Conservation (phyloP, 208 protist genomes). For the Leishmania martiniquensis region DNA sequence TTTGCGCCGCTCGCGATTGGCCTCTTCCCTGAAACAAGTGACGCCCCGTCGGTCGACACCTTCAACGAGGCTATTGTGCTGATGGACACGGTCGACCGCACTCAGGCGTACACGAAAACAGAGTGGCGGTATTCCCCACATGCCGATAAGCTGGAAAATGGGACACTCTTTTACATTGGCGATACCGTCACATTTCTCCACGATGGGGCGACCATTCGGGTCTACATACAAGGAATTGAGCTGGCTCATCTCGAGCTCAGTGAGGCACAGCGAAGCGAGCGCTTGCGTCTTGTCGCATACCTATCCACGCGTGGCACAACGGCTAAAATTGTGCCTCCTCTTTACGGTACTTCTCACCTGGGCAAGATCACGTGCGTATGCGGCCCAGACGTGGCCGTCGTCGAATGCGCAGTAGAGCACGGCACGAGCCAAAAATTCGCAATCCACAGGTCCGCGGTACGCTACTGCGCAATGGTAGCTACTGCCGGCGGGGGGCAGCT, state of each 20-base stretch:
- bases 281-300: constrained; percentile 69
- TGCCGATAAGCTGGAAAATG: constrained; percentile 34
- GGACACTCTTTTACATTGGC: constrained; percentile 75
- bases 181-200: constrained; percentile 79
- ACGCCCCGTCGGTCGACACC: constrained; percentile 23
- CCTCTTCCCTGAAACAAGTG: constrained; percentile 47
- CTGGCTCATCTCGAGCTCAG: constrained; percentile 34
- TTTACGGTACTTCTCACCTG: constrained; percentile 73
- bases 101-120: constrained; percentile 37
- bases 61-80: constrained; percentile 53
- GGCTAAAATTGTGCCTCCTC: constrained; percentile 69
- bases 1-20: constrained; percentile 65
- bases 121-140: constrained; percentile 57
- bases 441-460: constrained; percentile 70
- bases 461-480: constrained; percentile 73
- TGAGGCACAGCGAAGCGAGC: constrained; percentile 29
- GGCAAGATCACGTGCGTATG: constrained; percentile 62
- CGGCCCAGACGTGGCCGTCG: constrained; percentile 70
- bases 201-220: constrained; percentile 29
- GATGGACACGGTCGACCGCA: constrained; percentile 65
- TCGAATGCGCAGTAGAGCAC: constrained; percentile 51
- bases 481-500: constrained; percentile 13
- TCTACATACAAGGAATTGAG: constrained; percentile 47
- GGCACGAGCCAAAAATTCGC: constrained; percentile 35
- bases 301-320: constrained; percentile 71